Base-by-base conservation (phyloP, 2,329 filamentous ascomycete species). In the Pseudogymnoascus sp. region DNA sequence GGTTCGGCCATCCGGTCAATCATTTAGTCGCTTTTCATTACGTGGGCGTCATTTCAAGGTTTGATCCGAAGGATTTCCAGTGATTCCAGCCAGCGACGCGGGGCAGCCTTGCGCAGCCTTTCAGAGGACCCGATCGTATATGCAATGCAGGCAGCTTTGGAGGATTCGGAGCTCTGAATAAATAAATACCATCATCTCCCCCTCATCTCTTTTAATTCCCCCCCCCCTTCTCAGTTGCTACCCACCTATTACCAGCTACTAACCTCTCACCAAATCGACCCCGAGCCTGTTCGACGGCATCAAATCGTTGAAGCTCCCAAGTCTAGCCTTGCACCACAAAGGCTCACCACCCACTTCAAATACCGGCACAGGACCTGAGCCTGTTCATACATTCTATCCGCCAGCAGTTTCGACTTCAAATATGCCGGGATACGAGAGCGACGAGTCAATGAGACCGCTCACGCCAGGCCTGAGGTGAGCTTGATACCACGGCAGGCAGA, bases 41-140 rank as follows among this genome's bases (percentile, higher is more conserved):
- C 50, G 14, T 56, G 50, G 50, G 50, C 50, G 50, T 56, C 16
- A n/a, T 56, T 56, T 56, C 50, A 56, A 56, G 28, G 50, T 56
- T 56, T 31, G 4, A 12, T 50, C 3, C n/a, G 28, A 56, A 56
- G 46, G 50, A 33, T 56, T 56, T 33, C 6, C 5, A 19, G 11
- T 33, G 19, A 5, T 56, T 14, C 14, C 14, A 16, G 24, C 6
- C 10, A 19, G 10, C 22, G 26, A 22, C 28, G 10, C 26, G 28
- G 28, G 28, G 16, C n/a, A 56, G 50, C 50, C 50, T 56, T 35
- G 28, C 7, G 6, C 16, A 19, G 50, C 28, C 50, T 33, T 53
- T 28, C 22, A 50, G 14, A 6, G 24, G 11, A 19, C 19, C 19
- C 43, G 5, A 11, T 37, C 33, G 33, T 10, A 3, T 16, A 33